A percentile compares a stretch with the other conserved stretches of the same genome.
phyloP scores from a whole-genome alignment of 768 basidiomycete genomes.

The Boletus barrowsii region DNA sequence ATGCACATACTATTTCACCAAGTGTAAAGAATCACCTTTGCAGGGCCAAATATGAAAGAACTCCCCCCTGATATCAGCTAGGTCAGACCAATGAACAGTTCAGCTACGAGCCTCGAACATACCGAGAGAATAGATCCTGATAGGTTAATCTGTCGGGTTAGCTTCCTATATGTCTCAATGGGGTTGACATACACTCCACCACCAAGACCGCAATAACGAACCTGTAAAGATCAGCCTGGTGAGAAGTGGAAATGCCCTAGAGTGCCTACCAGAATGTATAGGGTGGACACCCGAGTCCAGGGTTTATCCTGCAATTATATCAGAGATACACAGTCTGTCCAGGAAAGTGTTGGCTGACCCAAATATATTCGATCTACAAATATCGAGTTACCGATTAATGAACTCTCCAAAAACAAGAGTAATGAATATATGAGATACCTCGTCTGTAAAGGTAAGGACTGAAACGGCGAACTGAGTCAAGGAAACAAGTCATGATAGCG shows the following conservation, averaged over 20 bases:
- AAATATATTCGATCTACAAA: background rate
- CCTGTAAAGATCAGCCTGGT: too few species aligned
- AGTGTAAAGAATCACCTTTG: background rate
- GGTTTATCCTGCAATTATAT: background rate
- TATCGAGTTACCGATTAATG: background rate
- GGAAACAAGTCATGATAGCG: background rate
- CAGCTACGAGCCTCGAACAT: background rate
- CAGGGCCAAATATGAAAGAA: slow-evolving; percentile 4
- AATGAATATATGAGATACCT: background rate
- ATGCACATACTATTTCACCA: background rate
- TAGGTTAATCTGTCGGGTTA: background rate
- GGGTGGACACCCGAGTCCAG: slow-evolving; percentile 1
- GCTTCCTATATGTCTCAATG: background rate
- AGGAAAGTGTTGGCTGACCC: background rate
- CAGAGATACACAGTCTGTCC: background rate
- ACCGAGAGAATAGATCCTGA: background rate
- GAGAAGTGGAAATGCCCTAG: background rate
- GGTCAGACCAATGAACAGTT: background rate
- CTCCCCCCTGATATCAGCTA: slow-evolving; percentile 1
- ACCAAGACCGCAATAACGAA: slow-evolving; percentile 6
- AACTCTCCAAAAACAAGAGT: background rate
- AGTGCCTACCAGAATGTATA: slow-evolving; percentile 1
- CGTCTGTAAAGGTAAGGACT: slow-evolving; percentile 8
- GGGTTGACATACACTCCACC: background rate
- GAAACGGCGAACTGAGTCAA: background rate